phyloP scores from a whole-genome alignment of 2,329 filamentous ascomycete species.

The Nakataea oryzae region DNA sequence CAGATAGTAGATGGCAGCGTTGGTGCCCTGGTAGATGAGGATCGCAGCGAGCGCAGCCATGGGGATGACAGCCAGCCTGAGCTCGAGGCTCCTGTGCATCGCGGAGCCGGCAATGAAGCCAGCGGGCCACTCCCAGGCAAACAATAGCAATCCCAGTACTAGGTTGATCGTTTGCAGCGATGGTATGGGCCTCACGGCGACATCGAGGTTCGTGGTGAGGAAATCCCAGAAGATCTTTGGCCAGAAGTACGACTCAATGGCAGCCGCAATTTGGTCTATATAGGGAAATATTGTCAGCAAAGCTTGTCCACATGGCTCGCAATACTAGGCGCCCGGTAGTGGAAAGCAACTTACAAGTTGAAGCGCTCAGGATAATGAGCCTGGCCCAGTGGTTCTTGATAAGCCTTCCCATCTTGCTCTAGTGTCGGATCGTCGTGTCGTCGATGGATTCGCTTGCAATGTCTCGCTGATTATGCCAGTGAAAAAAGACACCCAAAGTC shows the following conservation, averaged over 20 bases:
- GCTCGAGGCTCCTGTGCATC: conserved; percentile 80
- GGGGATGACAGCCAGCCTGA: conserved; percentile 73
- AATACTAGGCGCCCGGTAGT: neutral
- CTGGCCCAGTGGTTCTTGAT: conserved; percentile 99
- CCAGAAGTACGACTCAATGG: conserved; percentile 89
- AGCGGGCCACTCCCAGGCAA: conserved; percentile 89
- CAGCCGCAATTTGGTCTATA: conserved; percentile 75
- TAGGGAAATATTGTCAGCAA: conserved; percentile 15
- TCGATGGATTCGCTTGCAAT: conserved; percentile 9
- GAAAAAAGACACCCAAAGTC: conserved; percentile 1
- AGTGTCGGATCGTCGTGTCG: neutral
- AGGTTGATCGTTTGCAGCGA: conserved; percentile 86
- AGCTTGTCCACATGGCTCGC: neutral
- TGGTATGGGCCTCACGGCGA: conserved; percentile 77
- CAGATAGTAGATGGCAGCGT: conserved; percentile 84
- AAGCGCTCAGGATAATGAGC: conserved; percentile 81
- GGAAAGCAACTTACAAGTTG: conserved; percentile 48
- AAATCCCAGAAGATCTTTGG: conserved; percentile 99
- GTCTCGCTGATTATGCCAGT: neutral
- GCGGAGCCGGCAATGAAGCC: conserved; percentile 63
- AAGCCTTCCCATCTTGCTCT: conserved; percentile 71
- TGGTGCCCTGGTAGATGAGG: conserved; percentile 85
- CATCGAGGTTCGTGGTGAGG: conserved; percentile 79
- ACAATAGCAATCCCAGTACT: conserved; percentile 63
- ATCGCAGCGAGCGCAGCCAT: conserved; percentile 63